phyloP scores from a whole-genome alignment of 768 basidiomycete species.

The Hygrocybe punicea region DNA sequence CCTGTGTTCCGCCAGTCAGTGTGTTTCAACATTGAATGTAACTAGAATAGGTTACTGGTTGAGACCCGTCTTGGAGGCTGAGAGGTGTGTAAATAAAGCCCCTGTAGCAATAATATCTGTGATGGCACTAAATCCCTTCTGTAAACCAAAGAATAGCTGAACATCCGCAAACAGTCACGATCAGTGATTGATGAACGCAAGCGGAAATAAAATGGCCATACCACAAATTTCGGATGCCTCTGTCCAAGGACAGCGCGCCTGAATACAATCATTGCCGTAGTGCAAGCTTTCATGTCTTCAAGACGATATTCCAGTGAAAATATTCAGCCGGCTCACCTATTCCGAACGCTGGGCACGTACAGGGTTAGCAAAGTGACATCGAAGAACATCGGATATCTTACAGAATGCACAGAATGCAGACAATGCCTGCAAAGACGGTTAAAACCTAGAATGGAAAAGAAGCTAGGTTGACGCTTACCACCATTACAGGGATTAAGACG shows the following conservation, averaged over 20 bases:
- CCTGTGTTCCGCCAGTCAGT: slow-evolving; percentile 20
- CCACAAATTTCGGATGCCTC: slow-evolving; percentile 23
- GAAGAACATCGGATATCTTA: slow-evolving; percentile 10
- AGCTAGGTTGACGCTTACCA: slow-evolving; percentile 20
- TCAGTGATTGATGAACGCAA: neutral
- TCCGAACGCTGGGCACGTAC: slow-evolving; percentile 7
- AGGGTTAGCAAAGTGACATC: neutral
- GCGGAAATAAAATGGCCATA: slow-evolving; percentile 12
- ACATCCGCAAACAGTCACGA: neutral
- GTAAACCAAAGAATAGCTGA: slow-evolving; percentile 43
- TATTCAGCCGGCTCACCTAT: slow-evolving; percentile 1
- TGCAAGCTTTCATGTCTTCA: slow-evolving; percentile 7
- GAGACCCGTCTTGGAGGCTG: slow-evolving; percentile 38
- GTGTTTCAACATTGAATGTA: neutral
- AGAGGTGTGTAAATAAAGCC: slow-evolving; percentile 42
- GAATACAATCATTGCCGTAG: slow-evolving; percentile 9
- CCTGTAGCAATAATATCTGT: slow-evolving; percentile 46
- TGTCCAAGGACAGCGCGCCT: slow-evolving; percentile 2
- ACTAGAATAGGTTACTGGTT: slow-evolving; percentile 26
- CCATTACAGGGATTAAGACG: slow-evolving; percentile 27
- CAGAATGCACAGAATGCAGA: slow-evolving; percentile 32
- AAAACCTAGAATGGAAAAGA: neutral
- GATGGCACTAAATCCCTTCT: slow-evolving; percentile 43
- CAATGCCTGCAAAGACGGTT: slow-evolving; percentile 14
- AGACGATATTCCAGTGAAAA: neutral